Base-by-base conservation (phyloP, 805 yeast species). In the Schizosaccharomyces pombe region DNA sequence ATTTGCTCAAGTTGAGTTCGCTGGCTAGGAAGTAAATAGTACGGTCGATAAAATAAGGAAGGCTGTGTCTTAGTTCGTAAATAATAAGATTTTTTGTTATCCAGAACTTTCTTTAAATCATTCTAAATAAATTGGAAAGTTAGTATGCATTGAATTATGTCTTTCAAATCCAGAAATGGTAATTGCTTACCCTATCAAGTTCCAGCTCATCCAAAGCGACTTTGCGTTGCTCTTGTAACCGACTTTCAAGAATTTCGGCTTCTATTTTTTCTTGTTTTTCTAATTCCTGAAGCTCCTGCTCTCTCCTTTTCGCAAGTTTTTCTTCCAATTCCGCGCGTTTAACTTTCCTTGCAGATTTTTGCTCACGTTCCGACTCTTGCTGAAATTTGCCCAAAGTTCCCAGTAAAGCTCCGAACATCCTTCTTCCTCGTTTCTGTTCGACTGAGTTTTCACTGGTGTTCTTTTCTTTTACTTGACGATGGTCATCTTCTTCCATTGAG, bases 351-450 rank as follows among this genome's bases (percentile, higher is more conserved):
- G 31, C 12, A 9, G 28, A 26, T 29, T 30, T 24, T 2, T 12
- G 16, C 32, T 49, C 53, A 11, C 26, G 26, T 29, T 30, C 34
- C 1, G 39, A 16, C 16, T 49, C 53, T 26, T 29, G n/a, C 4
- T 49, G 34, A 30, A 32, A 16, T 49, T 30, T 26, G 24, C 53
- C 53, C 14, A 49, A 16, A 8, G 34, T 30, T 9, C 53, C 53
- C 9, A 49, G 53, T 12, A 49, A 30, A 19, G 53, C 53, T 2
- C 53, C 53, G 16, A 49, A 26, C 53, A 49, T 49, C 30, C 53
- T 14, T 29, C 22, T 24, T 26, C 53, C 39, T 26, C 53, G 31
- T 37, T n/a, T 37, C 5, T 37, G n/a, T n/a, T 37, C 43, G 22
- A 14, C 4, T 1, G 43, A 24, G 11, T 37, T 24, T 14, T 37